phyloP scores from a whole-genome alignment of 257 asterid genomes.

The Solanum piurae region DNA sequence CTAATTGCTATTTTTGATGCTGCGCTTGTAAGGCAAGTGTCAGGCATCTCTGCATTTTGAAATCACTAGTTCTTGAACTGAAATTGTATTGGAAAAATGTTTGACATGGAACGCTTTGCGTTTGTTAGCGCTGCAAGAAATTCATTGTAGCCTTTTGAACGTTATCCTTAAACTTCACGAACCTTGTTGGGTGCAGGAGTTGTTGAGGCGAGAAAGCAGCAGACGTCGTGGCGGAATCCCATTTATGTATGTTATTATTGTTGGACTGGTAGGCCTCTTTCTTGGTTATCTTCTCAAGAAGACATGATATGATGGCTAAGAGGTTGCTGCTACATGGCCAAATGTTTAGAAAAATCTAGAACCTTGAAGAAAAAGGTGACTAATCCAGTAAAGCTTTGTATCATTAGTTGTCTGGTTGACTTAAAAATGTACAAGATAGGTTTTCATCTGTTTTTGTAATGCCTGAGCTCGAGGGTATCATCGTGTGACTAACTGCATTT shows the following conservation, averaged over 20 bases:
- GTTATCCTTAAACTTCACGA: not conserved
- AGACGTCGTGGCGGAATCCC: constrained; percentile 53
- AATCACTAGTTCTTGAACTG: not conserved
- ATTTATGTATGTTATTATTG: constrained; percentile 45
- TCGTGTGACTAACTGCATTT: constrained; percentile 23
- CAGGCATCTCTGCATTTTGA: not conserved
- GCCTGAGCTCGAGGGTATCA: constrained; percentile 27
- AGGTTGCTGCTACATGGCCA: constrained; percentile 7
- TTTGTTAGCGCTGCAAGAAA: not conserved
- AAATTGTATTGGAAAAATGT: not conserved
- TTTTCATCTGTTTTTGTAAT: constrained; percentile 33
- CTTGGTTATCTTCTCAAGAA: constrained; percentile 77
- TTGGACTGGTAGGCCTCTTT: constrained; percentile 63
- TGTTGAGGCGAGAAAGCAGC: constrained; percentile 58
- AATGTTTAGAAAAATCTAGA: constrained; percentile 26
- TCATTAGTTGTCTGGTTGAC: constrained; percentile 40
- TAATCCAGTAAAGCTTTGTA: constrained; percentile 22
- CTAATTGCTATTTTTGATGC: not conserved
- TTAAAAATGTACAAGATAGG: constrained; percentile 32
- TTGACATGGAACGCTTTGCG: not conserved
- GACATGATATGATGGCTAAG: constrained; percentile 28
- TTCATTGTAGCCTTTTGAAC: not conserved
- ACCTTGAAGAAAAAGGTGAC: constrained; percentile 23
- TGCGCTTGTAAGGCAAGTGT: not conserved
- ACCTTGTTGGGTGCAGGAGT: constrained; percentile 37